Base-by-base conservation (phyloP, 495 filamentous ascomycete genomes). In the Aspergillus incahuasiensis region DNA sequence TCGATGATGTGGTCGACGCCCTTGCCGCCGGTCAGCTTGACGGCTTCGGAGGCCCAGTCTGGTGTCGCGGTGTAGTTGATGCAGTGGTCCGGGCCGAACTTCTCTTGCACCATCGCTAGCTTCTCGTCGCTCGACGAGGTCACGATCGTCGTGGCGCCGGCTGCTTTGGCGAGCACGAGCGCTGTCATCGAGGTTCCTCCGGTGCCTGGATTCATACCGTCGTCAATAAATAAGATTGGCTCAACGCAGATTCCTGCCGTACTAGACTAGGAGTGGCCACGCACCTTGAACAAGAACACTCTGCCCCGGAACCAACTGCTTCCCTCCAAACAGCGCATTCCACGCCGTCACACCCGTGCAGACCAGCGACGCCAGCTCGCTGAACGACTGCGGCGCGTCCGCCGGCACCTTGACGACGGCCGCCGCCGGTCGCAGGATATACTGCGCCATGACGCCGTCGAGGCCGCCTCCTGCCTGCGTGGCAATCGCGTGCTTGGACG, bases 141-240 rank as follows among this genome's bases (percentile, higher is more conserved):
- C 1, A 85, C 77, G 54, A 92, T 89, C 5, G 77, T 75, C 60
- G 54, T 63, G 1, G 86, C 87, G 18, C 88, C 87, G 6, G 83
- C 85, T 0, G 87, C 86, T 65, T 88, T 89, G 35, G 87, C 87
- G 55, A 90, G 87, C 70, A 82, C 82, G 32, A 90, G 58, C 3
- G 79, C 85, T 58, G 89, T 89, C 20, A 89, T 77, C 48, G 77
- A 81, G 20, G 90, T 86, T 44, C 87, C 86, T 7, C 88, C 87
- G 0, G 86, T 90, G 4, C 88, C 72, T 64, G 30, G 20, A 4
- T n/a, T 48, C 38, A 40, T 40, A 40, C 38, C 38, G 13, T 40
- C 13, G 3, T 82, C 80, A n/a, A 91, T 68, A 2, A 92, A 84
- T 5, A n/a, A n/a, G 62, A 72, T 32, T 91, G 74, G 0, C 87